Evolutionary conservation across 2,329 filamentous ascomycete species (phyloP).

Genomic region (Fusarium aywerte): DNA sequence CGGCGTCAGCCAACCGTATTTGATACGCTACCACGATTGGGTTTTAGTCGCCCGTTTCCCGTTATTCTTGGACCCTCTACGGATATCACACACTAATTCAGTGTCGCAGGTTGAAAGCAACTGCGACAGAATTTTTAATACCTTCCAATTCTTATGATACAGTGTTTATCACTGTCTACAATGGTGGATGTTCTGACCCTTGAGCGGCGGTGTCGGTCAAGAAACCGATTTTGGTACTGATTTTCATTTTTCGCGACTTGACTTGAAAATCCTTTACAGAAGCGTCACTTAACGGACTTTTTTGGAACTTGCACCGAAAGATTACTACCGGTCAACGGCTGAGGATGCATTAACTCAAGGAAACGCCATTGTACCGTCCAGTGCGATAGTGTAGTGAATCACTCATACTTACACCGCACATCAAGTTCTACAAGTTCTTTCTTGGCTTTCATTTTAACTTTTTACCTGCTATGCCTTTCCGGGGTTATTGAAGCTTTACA

Average conservation of each 20-base stretch:
- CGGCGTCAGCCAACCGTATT: constrained; percentile 6
- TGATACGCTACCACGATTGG: constrained; percentile 22
- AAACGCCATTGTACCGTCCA: constrained; percentile 18
- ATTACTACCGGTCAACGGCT: constrained; percentile 18
- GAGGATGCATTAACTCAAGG: constrained; percentile 5
- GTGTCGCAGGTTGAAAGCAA: constrained; percentile 24
- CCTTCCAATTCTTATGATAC: constrained; percentile 15
- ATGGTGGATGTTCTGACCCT: not conserved
- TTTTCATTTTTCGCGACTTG: constrained; percentile 27
- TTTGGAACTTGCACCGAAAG: constrained; percentile 11
- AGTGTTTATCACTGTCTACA: constrained; percentile 28
- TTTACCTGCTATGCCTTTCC: not conserved
- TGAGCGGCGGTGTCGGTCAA: constrained; percentile 37
- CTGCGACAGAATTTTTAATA: constrained; percentile 24
- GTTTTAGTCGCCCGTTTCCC: constrained; percentile 7
- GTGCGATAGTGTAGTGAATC: not conserved
- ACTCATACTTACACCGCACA: constrained; percentile 24
- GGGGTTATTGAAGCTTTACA: constrained; percentile 14
- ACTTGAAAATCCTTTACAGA: constrained; percentile 33
- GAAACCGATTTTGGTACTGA: constrained; percentile 31
- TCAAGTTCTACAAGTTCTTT: constrained; percentile 9
- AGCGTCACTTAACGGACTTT: constrained; percentile 21
- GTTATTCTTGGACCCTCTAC: constrained; percentile 22
- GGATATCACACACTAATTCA: constrained; percentile 26
- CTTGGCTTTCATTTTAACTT: constrained; percentile 1